Evolutionary conservation across 2,329 filamentous ascomycete species (phyloP).

Genomic region (Hypocrella siamensis): DNA sequence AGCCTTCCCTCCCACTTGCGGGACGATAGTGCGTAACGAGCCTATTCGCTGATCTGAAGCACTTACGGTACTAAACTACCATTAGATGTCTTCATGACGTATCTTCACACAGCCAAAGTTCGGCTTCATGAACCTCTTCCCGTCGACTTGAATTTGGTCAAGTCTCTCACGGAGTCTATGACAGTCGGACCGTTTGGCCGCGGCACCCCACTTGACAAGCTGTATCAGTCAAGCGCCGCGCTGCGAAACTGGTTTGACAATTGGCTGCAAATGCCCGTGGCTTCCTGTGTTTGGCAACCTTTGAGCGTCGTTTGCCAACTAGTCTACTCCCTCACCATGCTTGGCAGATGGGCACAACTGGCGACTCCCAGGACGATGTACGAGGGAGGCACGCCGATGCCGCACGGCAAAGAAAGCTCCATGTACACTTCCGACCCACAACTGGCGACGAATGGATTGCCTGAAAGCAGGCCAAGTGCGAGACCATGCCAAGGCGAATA

Average conservation of each 20-base stretch:
- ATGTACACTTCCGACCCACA: conserved; percentile 11
- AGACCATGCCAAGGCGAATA: conserved; percentile 2
- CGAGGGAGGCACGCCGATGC: conserved; percentile 10
- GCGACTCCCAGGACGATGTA: conserved; percentile 19
- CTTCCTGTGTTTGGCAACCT: conserved; percentile 28
- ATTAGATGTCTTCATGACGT: conserved; percentile 5
- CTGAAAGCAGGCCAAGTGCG: background rate
- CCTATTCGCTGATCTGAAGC: background rate
- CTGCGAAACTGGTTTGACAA: conserved; percentile 32
- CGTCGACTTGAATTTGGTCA: conserved; percentile 23
- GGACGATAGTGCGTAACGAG: conserved; percentile 20
- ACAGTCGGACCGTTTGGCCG: conserved; percentile 19
- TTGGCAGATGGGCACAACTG: conserved; percentile 34
- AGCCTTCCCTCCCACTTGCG: conserved; percentile 18
- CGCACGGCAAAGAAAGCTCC: conserved; percentile 8
- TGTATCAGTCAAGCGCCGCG: conserved; percentile 32
- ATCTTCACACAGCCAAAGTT: conserved; percentile 23
- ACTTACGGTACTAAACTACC: background rate
- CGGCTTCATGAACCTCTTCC: conserved; percentile 32
- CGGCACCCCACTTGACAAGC: conserved; percentile 28
- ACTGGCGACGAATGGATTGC: conserved; percentile 5
- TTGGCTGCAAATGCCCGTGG: conserved; percentile 27
- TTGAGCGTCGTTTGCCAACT: conserved; percentile 28
- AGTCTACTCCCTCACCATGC: conserved; percentile 33
- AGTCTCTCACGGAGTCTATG: conserved; percentile 26